Percentiles rank a stretch among this genome's conserved stretches.
Evolutionary conservation across 176 grass and related monocot species (phyloP).

Genomic region (Poa pratensis): DNA sequence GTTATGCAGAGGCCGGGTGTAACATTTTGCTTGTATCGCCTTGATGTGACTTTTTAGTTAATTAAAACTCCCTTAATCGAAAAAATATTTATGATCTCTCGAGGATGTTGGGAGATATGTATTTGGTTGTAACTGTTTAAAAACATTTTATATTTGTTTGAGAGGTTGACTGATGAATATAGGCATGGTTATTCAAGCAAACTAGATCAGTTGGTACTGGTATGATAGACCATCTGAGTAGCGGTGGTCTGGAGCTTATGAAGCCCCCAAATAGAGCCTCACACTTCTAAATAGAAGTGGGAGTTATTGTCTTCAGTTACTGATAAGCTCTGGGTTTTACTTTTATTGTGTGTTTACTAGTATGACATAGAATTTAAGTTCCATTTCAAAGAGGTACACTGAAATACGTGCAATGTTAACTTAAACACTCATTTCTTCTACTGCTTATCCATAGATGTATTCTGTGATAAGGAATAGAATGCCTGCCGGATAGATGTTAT

Average conservation of each 20-base stretch:
- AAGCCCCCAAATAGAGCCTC: not conserved
- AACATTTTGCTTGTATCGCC: no score
- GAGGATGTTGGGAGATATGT: not conserved
- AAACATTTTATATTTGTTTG: conserved; percentile 9
- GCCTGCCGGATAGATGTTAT: not conserved
- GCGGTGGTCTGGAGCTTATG: not conserved
- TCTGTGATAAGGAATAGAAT: not conserved
- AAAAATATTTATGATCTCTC: no score
- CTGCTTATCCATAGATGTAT: not conserved
- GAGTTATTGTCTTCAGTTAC: not conserved
- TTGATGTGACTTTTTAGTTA: no score
- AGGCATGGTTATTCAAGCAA: not conserved
- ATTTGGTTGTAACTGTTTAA: not conserved
- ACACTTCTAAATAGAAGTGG: not conserved
- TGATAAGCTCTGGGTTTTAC: not conserved
- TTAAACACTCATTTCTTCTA: conserved; percentile 9
- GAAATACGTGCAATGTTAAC: conserved; percentile 4
- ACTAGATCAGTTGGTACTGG: conserved; percentile 6
- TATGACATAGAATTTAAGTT: not conserved
- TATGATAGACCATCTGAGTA: not conserved
- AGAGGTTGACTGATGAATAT: not conserved
- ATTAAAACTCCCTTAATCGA: no score
- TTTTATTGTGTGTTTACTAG: not conserved
- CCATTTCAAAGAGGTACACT: not conserved
- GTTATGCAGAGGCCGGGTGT: no score